Evolutionary conservation across 2,329 filamentous ascomycete genomes (phyloP), one percentile per base, ranked within the genome.

Genomic region (Aspergillus thermomutatus): DNA sequence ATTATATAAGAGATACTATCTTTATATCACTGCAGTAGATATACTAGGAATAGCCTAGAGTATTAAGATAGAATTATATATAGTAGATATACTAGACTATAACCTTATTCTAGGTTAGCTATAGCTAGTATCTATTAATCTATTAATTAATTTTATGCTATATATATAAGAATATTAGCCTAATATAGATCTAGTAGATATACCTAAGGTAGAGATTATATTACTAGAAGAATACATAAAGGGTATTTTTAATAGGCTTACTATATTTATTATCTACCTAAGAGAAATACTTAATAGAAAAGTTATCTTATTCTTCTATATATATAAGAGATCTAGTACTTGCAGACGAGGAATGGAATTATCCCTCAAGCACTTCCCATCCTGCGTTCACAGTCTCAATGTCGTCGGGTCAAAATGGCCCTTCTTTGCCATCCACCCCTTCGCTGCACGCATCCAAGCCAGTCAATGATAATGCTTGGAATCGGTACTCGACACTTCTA

Each of bases 401-500:
- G 41, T 45, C 41, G 10, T 6, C 21, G 41, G 14, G 41, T 25
- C 21, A 14, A 25, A 25, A 45, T 3, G 37, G 21, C 19, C 41
- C 2, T 25, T 8, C 21, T 3, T 11, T 9, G 8, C 11, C 10
- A 11, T 45, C 21, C 6, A 19, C n/a, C 6, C 17, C 8, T 25
- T 25, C 21, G 23, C 25, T 23, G 41, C 11, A 3, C 10, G 21
- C 4, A 45, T 25, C 58, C 17, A 60, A 61, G 41, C 48, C 61
- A 34, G 2, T 64, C 59, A 64, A 67, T 47, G 53, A 53, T 56
- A 61, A 50, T 17, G 0, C 41, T 52, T 43, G 60, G 31, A 60
- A 59, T 54, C 63, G 64, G 26, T 60, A 26, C 41, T 54, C 37
- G 49, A 67, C 62, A 46, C 62, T 68, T 50, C 14, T 64, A 27